Percentiles rank a stretch among this genome's conserved stretches.
These are phyloP conservation scores for Durotheca rogersii DNA, from an alignment of 495 filamentous ascomycete genomes.

Conservation along the genomic window DNA sequence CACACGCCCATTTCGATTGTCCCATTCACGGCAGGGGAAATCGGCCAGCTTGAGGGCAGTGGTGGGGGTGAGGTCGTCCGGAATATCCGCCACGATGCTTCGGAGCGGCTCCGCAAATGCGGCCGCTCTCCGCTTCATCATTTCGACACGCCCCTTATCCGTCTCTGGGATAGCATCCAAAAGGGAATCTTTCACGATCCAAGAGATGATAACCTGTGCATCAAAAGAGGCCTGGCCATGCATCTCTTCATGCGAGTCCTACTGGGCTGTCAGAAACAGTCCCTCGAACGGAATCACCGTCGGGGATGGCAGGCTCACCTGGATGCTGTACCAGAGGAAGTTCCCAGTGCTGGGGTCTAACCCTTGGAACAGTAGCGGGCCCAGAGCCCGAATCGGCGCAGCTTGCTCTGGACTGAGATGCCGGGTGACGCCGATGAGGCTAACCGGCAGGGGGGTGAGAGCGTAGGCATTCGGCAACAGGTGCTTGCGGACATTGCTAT, in stretches of 20 bases:
- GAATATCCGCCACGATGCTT: conserved; percentile 47
- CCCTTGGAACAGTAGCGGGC: conserved; percentile 62
- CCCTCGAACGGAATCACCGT: neutral
- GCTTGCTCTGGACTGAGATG: conserved; percentile 44
- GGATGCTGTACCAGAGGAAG: conserved; percentile 50
- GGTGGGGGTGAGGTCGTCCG: conserved; percentile 46
- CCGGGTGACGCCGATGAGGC: conserved; percentile 49
- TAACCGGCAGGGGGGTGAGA: conserved; percentile 49
- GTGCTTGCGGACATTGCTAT: conserved; percentile 40
- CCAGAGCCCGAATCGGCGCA: conserved; percentile 47
- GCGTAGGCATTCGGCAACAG: conserved; percentile 38
- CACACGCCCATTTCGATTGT: conserved; percentile 42
- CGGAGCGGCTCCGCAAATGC: conserved; percentile 54
- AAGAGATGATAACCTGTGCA: conserved; percentile 35
- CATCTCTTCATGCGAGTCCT: conserved; percentile 5
- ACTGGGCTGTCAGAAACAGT: neutral
- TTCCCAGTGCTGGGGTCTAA: conserved; percentile 55
- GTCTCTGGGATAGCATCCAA: conserved; percentile 14
- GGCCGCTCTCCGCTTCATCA: conserved; percentile 52
- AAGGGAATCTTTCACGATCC: conserved; percentile 21
- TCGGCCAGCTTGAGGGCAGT: conserved; percentile 52
- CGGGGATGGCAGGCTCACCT: conserved; percentile 40
- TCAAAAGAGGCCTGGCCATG: conserved; percentile 32
- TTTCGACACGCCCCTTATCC: conserved; percentile 2
- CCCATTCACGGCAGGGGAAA: conserved; percentile 46